Conservation (phyloP, 1,139 yeast species). For the Ogataea hybrid region DNA sequence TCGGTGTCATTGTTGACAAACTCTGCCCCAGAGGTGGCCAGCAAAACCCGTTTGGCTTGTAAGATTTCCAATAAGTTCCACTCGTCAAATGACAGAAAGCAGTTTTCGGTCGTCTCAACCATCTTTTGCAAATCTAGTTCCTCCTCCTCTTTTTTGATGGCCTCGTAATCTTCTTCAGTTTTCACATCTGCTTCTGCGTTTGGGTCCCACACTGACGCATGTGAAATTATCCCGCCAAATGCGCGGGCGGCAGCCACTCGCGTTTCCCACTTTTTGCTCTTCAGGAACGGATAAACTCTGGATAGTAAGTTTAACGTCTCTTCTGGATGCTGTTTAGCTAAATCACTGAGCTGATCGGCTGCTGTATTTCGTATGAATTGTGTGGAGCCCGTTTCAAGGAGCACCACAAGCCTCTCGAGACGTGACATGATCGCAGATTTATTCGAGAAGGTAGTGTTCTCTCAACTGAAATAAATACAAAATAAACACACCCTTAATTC, state of each 20-base stretch:
- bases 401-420: constrained; percentile 69
- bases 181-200: constrained; percentile 38
- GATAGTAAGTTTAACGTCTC: constrained; percentile 82
- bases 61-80: constrained; percentile 67
- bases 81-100: constrained; percentile 54
- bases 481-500: constrained; percentile 7
- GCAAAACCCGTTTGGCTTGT: constrained; percentile 64
- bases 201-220: constrained; percentile 85
- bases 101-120: constrained; percentile 47
- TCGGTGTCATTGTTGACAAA: constrained; percentile 20
- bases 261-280: constrained; percentile 91
- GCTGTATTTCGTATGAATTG: constrained; percentile 94
- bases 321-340: constrained; percentile 93
- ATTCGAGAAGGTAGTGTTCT: neutral
- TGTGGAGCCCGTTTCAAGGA: constrained; percentile 94
- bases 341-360: constrained; percentile 93
- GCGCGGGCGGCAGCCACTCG: constrained; percentile 94
- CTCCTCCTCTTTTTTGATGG: constrained; percentile 33
- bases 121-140: constrained; percentile 41
- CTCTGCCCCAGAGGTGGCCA: constrained; percentile 66
- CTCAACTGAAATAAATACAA: constrained; percentile 1
- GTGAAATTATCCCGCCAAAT: constrained; percentile 85
- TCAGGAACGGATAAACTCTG: constrained; percentile 85
- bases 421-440: constrained; percentile 32
- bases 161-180: constrained; percentile 22